Percentiles rank a stretch among this genome's conserved stretches.
phyloP scores from a whole-genome alignment of 495 filamentous ascomycete species.

The Sphaerosporella brunnea region DNA sequence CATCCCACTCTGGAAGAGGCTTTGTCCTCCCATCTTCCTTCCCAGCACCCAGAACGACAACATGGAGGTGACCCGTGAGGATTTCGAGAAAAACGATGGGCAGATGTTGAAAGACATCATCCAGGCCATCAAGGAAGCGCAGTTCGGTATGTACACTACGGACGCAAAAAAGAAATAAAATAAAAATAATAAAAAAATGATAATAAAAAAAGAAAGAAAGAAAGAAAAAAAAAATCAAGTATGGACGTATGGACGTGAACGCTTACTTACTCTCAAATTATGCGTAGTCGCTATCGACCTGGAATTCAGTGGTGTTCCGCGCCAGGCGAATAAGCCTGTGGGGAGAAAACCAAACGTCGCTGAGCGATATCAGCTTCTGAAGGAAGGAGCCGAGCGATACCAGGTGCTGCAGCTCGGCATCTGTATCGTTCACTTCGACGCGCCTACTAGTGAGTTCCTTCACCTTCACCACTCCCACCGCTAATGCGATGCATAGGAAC shows the following conservation, averaged over 20 bases:
- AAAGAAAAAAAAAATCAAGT: too few relatives aligned
- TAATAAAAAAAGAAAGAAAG: too few relatives aligned
- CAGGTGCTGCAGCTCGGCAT: slow-evolving; percentile 63
- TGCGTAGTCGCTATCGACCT: slow-evolving; percentile 44
- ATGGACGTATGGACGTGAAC: too few relatives aligned
- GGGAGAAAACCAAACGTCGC: slow-evolving; percentile 34
- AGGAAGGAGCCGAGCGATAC: slow-evolving; percentile 48
- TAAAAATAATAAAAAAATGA: too few relatives aligned
- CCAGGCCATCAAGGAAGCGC: slow-evolving; percentile 38
- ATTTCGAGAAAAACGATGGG: slow-evolving; percentile 30
- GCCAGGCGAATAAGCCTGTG: slow-evolving; percentile 18
- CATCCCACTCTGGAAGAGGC: not conserved
- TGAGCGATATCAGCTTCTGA: slow-evolving; percentile 47
- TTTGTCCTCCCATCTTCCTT: not conserved
- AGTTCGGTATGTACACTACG: slow-evolving; percentile 33
- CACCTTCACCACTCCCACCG: not conserved
- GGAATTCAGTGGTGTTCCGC: slow-evolving; percentile 54
- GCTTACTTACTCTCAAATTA: too few relatives aligned
- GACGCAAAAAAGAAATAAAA: too few relatives aligned
- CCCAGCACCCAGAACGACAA: not conserved
- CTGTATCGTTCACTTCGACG: slow-evolving; percentile 8
- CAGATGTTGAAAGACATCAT: slow-evolving; percentile 41
- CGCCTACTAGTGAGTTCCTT: slow-evolving; percentile 7
- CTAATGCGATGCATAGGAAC: slow-evolving; percentile 25
- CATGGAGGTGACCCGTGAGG: slow-evolving; percentile 47